Evolutionary conservation across 179 eudicot genomes (phyloP).

Genomic region (Beta lomatogona): DNA sequence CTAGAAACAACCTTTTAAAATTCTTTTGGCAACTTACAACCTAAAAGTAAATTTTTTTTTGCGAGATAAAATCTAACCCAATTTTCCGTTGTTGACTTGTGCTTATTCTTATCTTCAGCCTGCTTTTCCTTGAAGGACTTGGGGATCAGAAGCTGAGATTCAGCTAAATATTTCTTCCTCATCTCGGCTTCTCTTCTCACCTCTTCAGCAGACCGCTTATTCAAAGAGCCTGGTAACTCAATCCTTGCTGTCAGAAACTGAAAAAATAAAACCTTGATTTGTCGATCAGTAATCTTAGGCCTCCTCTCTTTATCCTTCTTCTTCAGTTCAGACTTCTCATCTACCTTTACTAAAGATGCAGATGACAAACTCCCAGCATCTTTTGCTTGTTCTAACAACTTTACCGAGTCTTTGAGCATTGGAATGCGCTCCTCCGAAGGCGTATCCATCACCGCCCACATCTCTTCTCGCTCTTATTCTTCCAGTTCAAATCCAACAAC

Average conservation of each 20-base stretch:
- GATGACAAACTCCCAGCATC: constrained; percentile 31
- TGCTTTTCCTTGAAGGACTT: constrained; percentile 82
- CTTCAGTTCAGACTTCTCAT: constrained; percentile 48
- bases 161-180: constrained; percentile 77
- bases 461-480: constrained; percentile 74
- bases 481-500: constrained; percentile 71
- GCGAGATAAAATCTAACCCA: too few species aligned
- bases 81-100: too few species aligned
- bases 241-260: constrained; percentile 89
- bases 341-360: constrained; percentile 36
- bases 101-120: too few species aligned
- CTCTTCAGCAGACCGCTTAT: constrained; percentile 67
- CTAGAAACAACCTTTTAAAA: too few species aligned
- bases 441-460: constrained; percentile 86
- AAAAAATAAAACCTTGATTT: constrained; percentile 79
- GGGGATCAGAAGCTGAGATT: constrained; percentile 83
- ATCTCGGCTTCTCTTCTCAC: constrained; percentile 81
- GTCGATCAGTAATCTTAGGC: constrained; percentile 55
- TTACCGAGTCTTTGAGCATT: constrained; percentile 44
- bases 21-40: too few species aligned
- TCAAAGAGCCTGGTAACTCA: constrained; percentile 83
- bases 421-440: constrained; percentile 52
- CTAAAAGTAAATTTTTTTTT: too few species aligned
- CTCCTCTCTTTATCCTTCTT: constrained; percentile 35
- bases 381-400: constrained; percentile 51